Conservation (phyloP, 2,329 filamentous ascomycete genomes). For the Talaromyces sp. region DNA sequence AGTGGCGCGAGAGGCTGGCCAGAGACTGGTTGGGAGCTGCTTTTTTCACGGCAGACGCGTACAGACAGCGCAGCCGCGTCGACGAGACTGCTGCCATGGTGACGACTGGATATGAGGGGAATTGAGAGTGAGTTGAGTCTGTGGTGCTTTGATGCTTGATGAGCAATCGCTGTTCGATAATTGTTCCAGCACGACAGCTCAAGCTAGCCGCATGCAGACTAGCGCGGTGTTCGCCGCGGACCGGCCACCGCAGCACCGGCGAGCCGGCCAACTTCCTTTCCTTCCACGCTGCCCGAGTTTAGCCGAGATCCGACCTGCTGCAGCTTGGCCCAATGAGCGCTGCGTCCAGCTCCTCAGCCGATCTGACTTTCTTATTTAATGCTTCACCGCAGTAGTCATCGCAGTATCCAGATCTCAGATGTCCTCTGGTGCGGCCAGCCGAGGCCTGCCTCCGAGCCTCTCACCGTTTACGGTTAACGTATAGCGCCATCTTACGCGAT, state of each 20-base stretch:
- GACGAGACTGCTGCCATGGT: slow-evolving; percentile 30
- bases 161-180: slow-evolving; percentile 1
- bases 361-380: not conserved
- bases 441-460: not conserved
- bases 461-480: too few relatives aligned
- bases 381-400: not conserved
- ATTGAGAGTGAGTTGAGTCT: not conserved
- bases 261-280: not conserved
- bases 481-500: too few relatives aligned
- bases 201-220: not conserved
- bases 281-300: not conserved
- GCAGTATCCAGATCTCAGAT: not conserved
- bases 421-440: too few relatives aligned
- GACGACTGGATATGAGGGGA: not conserved
- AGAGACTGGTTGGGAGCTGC: slow-evolving; percentile 12
- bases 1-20: slow-evolving; percentile 23
- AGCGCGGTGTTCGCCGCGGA: slow-evolving; percentile 7
- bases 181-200: not conserved
- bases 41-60: slow-evolving; percentile 18
- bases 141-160: slow-evolving; percentile 1
- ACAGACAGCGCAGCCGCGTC: slow-evolving; percentile 27
- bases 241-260: not conserved
- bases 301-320: not conserved
- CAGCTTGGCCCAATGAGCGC: not conserved
- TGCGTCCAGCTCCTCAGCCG: not conserved